Percentiles rank a stretch among this genome's conserved stretches.
phyloP scores from a whole-genome alignment of 2,329 filamentous ascomycete species.

The Nigrospora oryzae region DNA sequence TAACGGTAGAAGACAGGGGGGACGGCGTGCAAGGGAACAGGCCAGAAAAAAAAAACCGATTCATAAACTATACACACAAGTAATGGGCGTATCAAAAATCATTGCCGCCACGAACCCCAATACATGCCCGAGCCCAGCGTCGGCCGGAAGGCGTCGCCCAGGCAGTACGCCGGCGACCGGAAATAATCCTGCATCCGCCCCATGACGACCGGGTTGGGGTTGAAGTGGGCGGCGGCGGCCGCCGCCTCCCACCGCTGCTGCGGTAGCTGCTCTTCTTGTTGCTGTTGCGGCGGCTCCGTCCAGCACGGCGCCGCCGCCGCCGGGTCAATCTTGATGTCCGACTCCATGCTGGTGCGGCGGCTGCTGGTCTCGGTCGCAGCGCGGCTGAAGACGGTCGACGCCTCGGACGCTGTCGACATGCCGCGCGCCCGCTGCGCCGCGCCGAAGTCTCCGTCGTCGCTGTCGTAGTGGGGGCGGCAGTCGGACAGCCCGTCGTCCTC shows the following conservation, averaged over 20 bases:
- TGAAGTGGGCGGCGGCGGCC: not conserved
- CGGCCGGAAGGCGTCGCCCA: constrained; percentile 15
- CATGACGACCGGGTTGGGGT: constrained; percentile 17
- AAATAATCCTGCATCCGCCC: constrained; percentile 23
- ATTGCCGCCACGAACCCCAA: constrained; percentile 1
- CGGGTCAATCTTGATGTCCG: not conserved
- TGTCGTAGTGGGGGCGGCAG: not conserved
- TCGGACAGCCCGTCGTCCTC: not conserved
- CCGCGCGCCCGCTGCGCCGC: not conserved
- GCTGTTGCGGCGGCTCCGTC: not conserved
- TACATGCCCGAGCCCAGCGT: not conserved
- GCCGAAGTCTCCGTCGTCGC: constrained; percentile 2
- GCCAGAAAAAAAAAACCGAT: not conserved
- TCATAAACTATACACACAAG: not conserved
- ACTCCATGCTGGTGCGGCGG: constrained; percentile 15
- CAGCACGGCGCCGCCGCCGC: not conserved
- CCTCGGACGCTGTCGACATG: constrained; percentile 7
- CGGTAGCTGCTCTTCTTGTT: no score
- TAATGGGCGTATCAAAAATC: not conserved
- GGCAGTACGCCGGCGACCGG: constrained; percentile 13
- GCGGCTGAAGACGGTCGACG: constrained; percentile 9
- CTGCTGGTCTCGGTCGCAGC: constrained; percentile 6
- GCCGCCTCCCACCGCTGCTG: no score
- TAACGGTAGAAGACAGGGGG: no score
- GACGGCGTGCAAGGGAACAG: no score